phyloP scores from a whole-genome alignment of 2,329 filamentous ascomycete genomes.

The Aspergillus udagawae region DNA sequence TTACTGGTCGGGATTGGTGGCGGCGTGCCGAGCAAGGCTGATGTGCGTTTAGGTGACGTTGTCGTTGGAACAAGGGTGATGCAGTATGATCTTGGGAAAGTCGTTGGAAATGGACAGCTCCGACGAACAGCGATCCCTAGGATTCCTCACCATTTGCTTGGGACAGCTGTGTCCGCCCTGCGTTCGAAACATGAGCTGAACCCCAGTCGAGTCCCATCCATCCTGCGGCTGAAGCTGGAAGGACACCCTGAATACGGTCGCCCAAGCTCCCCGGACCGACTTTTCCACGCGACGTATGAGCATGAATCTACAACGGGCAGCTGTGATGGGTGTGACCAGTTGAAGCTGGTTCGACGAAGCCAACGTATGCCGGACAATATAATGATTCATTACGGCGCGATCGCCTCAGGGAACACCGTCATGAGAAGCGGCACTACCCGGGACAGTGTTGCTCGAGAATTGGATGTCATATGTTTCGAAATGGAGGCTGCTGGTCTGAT shows the following conservation, averaged over 20 bases:
- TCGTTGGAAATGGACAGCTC: slow-evolving; percentile 4
- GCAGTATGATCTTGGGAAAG: slow-evolving; percentile 19
- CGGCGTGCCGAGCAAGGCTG: slow-evolving; percentile 12
- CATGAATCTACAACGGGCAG: neutral
- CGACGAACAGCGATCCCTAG: slow-evolving; percentile 8
- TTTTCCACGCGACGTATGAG: slow-evolving; percentile 5
- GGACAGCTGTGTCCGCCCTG: neutral
- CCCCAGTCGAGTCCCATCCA: neutral
- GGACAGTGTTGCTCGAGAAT: slow-evolving; percentile 2
- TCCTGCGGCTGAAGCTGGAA: slow-evolving; percentile 1
- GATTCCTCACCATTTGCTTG: slow-evolving; percentile 1
- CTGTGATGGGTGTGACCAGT: slow-evolving; percentile 1
- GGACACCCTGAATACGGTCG: neutral
- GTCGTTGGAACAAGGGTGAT: slow-evolving; percentile 19
- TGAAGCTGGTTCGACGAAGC: neutral
- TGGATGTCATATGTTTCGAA: slow-evolving; percentile 24
- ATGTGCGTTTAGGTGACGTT: slow-evolving; percentile 21
- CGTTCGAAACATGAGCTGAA: neutral
- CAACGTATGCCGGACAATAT: neutral
- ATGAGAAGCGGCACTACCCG: slow-evolving; percentile 15
- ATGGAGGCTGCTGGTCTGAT: slow-evolving; percentile 29
- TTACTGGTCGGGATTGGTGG: slow-evolving; percentile 21
- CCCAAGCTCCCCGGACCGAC: slow-evolving; percentile 3
- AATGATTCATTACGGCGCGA: slow-evolving; percentile 21
- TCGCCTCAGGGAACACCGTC: slow-evolving; percentile 24